Percentiles rank a stretch among this genome's conserved stretches.
Evolutionary conservation across 1,139 yeast genomes (phyloP).

Genomic region (Suhomyces anneliseae): DNA sequence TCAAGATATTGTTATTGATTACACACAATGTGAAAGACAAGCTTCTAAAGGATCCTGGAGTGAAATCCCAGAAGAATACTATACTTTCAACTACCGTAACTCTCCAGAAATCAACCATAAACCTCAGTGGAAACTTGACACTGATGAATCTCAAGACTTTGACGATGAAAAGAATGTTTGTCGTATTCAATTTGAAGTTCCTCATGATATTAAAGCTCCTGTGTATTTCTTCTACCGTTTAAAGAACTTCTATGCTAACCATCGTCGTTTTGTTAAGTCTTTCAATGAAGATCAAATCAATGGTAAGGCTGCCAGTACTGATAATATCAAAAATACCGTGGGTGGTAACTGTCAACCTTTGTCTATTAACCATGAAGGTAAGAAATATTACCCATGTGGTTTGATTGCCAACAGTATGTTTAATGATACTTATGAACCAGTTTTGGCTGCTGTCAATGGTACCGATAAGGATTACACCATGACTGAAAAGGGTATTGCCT

Average conservation of each 20-base stretch:
- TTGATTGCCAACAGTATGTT: slow-evolving; percentile 89
- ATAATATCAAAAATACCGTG: slow-evolving; percentile 59
- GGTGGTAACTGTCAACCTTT: slow-evolving; percentile 92
- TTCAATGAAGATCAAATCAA: slow-evolving; percentile 87
- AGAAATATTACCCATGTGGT: slow-evolving; percentile 87
- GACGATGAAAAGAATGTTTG: slow-evolving; percentile 67
- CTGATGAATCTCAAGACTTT: slow-evolving; percentile 50
- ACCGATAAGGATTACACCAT: slow-evolving; percentile 53
- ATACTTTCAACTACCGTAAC: slow-evolving; percentile 51
- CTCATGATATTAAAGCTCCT: slow-evolving; percentile 71
- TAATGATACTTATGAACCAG: slow-evolving; percentile 72
- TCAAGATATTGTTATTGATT: slow-evolving; percentile 79
- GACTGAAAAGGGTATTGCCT: slow-evolving; percentile 75
- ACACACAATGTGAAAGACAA: slow-evolving; percentile 64
- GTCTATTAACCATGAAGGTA: slow-evolving; percentile 53
- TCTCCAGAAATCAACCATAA: slow-evolving; percentile 13
- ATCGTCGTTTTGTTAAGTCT: slow-evolving; percentile 88
- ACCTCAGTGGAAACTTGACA: slow-evolving; percentile 69
- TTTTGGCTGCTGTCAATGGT: slow-evolving; percentile 51
- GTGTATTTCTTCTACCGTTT: slow-evolving; percentile 78
- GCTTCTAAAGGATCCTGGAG: slow-evolving; percentile 57
- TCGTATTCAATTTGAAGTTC: slow-evolving; percentile 74
- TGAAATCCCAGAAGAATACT: slow-evolving; percentile 62
- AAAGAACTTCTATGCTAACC: slow-evolving; percentile 86
- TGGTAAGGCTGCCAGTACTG: slow-evolving; percentile 63